phyloP scores from a whole-genome alignment of 2,329 filamentous ascomycete species.

The Penicillium hesseltinei region DNA sequence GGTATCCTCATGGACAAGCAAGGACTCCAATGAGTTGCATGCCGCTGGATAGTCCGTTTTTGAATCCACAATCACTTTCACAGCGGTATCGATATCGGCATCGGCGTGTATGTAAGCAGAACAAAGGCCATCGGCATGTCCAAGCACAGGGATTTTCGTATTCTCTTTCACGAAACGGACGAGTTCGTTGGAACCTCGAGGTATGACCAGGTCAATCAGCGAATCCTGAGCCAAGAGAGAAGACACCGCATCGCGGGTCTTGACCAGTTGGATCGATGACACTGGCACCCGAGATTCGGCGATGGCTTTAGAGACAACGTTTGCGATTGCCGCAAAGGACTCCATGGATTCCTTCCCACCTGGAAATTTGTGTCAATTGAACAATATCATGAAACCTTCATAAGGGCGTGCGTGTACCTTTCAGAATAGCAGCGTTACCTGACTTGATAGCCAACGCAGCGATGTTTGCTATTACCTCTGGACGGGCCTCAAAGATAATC shows the following conservation, averaged over 20 bases:
- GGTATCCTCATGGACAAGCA: slow-evolving; percentile 75
- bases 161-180: slow-evolving; percentile 85
- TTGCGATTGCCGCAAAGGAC: slow-evolving; percentile 90
- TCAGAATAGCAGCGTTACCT: slow-evolving; percentile 93
- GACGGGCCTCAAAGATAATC: slow-evolving; percentile 96
- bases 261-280: slow-evolving; percentile 87
- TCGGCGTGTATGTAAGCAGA: slow-evolving; percentile 78
- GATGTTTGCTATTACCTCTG: slow-evolving; percentile 98
- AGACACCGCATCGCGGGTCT: slow-evolving; percentile 84
- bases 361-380: slow-evolving; percentile 32
- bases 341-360: slow-evolving; percentile 92
- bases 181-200: slow-evolving; percentile 84
- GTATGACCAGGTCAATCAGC: slow-evolving; percentile 92
- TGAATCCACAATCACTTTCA: slow-evolving; percentile 78
- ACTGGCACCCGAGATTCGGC: slow-evolving; percentile 72
- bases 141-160: slow-evolving; percentile 92
- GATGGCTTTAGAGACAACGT: slow-evolving; percentile 77
- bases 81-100: slow-evolving; percentile 69
- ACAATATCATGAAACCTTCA: neutral
- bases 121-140: slow-evolving; percentile 93
- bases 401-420: slow-evolving; percentile 54
- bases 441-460: slow-evolving; percentile 94
- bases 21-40: slow-evolving; percentile 90
- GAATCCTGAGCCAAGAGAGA: slow-evolving; percentile 81
- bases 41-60: slow-evolving; percentile 94